phyloP scores from a whole-genome alignment of 2,329 filamentous ascomycete species.

The Neoascochyta sp. region DNA sequence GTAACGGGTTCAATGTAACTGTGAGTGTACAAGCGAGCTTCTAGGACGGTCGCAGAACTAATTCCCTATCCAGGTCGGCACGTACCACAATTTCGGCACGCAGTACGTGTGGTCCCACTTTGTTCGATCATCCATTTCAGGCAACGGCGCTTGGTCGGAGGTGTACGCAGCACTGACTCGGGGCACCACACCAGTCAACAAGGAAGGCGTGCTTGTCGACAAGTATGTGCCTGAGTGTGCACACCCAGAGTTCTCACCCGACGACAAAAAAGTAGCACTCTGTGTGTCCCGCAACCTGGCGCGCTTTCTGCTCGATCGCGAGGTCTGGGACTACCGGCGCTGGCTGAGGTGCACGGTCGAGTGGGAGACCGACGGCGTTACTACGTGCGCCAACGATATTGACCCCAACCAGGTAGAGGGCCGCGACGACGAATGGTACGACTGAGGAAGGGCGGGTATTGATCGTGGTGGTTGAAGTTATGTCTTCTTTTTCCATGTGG shows the following conservation, averaged over 20 bases:
- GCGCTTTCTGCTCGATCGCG: conserved; percentile 5
- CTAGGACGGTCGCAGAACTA: no score
- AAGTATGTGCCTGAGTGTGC: conserved; percentile 3
- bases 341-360: conserved; percentile 7
- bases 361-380: conserved; percentile 11
- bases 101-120: conserved; percentile 10
- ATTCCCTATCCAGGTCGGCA: no score
- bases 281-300: conserved; percentile 7
- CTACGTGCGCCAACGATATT: no score
- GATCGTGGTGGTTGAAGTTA: no score
- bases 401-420: no score
- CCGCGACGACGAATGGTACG: no score
- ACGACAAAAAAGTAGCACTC: conserved; percentile 9
- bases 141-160: conserved; percentile 10
- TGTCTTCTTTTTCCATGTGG: not conserved
- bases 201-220: conserved; percentile 9
- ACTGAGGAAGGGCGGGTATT: no score
- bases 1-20: conserved; percentile 8
- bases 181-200: conserved; percentile 6
- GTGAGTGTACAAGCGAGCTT: no score
- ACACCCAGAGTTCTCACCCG: conserved; percentile 3
- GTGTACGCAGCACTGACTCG: conserved; percentile 7
- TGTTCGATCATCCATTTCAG: conserved; percentile 10
- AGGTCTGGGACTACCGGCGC: conserved; percentile 10
- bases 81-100: conserved; percentile 13